These are phyloP conservation scores for Rutstroemia sydowiana DNA, from an alignment of 2,329 filamentous ascomycete genomes.

Conservation along the genomic window DNA sequence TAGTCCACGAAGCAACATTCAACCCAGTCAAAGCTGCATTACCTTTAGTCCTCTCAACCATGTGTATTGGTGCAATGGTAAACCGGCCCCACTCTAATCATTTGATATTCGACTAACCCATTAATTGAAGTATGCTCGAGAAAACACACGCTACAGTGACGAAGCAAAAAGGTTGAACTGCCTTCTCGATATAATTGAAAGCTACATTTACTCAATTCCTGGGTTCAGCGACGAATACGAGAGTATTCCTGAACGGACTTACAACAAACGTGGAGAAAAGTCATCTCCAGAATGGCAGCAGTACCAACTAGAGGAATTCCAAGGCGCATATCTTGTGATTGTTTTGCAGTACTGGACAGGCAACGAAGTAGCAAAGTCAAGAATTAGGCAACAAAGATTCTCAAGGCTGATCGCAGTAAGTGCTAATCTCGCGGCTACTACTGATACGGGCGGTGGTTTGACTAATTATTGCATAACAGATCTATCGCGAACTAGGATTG, in stretches of 20 bases:
- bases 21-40: constrained; percentile 25
- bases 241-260: constrained; percentile 19
- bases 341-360: constrained; percentile 29
- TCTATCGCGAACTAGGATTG: constrained; percentile 24
- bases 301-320: constrained; percentile 27
- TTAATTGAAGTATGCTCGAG: constrained; percentile 22
- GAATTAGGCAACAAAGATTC: constrained; percentile 27
- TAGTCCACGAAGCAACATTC: constrained; percentile 28
- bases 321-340: constrained; percentile 28
- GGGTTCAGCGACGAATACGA: constrained; percentile 26
- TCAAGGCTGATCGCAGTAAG: constrained; percentile 24
- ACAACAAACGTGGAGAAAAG: constrained; percentile 18
- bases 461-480: constrained; percentile 15
- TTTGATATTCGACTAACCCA: too few relatives aligned
- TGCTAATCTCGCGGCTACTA: background rate
- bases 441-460: too few relatives aligned
- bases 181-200: constrained; percentile 25
- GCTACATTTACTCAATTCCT: constrained; percentile 24
- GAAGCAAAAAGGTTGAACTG: constrained; percentile 21
- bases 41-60: constrained; percentile 26
- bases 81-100: background rate
- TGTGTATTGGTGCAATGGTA: constrained; percentile 29
- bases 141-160: background rate
- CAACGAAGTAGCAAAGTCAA: constrained; percentile 21
- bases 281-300: constrained; percentile 26